Evolutionary conservation across 2,329 filamentous ascomycete genomes (phyloP).

Genomic region (Dactylellina parvicollis): DNA sequence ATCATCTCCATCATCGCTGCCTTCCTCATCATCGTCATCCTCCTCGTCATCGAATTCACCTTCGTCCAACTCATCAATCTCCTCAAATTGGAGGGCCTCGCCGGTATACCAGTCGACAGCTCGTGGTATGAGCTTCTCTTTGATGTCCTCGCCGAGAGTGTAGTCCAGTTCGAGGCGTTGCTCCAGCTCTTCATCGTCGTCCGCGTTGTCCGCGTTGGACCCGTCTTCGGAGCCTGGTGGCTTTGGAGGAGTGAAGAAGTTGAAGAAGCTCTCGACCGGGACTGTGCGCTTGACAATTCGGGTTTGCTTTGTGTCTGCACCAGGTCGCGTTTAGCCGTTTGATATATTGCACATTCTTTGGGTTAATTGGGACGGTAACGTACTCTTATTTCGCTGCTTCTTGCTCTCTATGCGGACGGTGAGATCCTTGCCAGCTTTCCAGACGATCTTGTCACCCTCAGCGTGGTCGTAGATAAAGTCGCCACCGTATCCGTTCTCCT

Average conservation of each 20-base stretch:
- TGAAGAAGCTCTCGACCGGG: conserved; percentile 97
- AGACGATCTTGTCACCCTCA: conserved; percentile 96
- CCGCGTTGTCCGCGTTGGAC: conserved; percentile 70
- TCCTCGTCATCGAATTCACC: conserved; percentile 91
- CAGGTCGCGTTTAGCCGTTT: conserved; percentile 55
- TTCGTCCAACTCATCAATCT: conserved; percentile 83
- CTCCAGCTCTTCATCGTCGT: conserved; percentile 87
- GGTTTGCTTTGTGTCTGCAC: conserved; percentile 94
- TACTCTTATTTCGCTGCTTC: conserved; percentile 99
- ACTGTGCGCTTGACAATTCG: conserved; percentile 99
- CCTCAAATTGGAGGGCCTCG: conserved; percentile 95
- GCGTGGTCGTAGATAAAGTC: conserved; percentile 99
- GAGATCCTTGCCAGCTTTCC: conserved; percentile 91
- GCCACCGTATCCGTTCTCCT: conserved; percentile 96
- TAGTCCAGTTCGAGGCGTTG: conserved; percentile 98
- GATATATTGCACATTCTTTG: background rate
- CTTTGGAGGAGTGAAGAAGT: conserved; percentile 97
- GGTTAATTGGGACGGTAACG: conserved; percentile 59
- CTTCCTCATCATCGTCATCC: conserved; percentile 87
- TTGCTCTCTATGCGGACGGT: conserved; percentile 97
- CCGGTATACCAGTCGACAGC: conserved; percentile 99
- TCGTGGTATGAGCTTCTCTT: conserved; percentile 98
- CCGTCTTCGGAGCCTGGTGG: conserved; percentile 75
- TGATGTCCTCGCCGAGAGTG: conserved; percentile 98
- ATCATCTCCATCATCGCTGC: conserved; percentile 83